Percentiles rank a stretch among this genome's conserved stretches.
Conservation (phyloP, 306 rosid genomes). For the Dalbergia oliveri region DNA sequence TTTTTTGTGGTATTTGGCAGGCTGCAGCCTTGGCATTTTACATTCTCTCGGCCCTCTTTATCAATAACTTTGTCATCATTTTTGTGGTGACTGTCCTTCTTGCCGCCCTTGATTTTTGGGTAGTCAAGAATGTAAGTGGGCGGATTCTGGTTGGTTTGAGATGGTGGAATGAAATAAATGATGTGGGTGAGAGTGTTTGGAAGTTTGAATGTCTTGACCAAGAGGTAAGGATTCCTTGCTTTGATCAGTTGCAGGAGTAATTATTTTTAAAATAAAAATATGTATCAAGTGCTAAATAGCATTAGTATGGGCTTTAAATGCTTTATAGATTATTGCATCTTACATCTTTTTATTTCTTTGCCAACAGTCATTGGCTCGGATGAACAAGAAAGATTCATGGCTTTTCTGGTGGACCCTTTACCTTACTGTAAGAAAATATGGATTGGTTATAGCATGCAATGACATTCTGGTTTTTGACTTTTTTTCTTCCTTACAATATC, state of each 20-base stretch:
- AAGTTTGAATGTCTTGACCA: conserved; percentile 97
- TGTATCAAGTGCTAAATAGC: conserved; percentile 1
- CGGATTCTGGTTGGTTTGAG: conserved; percentile 96
- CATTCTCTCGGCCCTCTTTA: conserved; percentile 88
- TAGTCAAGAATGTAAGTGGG: conserved; percentile 98
- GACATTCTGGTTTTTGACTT: background rate
- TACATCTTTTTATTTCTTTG: conserved; percentile 31
- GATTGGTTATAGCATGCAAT: conserved; percentile 15
- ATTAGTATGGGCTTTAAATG: conserved; percentile 17
- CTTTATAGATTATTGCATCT: conserved; percentile 27
- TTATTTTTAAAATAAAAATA: conserved; percentile 26
- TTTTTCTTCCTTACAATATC: background rate
- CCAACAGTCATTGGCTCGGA: conserved; percentile 82
- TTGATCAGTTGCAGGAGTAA: background rate
- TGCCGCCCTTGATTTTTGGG: conserved; percentile 98
- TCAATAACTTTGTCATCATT: conserved; percentile 91
- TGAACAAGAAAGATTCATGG: conserved; percentile 99
- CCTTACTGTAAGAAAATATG: conserved; percentile 69
- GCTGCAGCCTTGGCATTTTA: conserved; percentile 94
- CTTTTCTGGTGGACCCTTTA: conserved; percentile 99
- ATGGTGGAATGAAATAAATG: conserved; percentile 99
- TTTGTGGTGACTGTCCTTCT: conserved; percentile 98
- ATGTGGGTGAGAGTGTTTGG: conserved; percentile 98
- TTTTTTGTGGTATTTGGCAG: conserved; percentile 54
- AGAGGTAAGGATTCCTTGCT: conserved; percentile 65